Base-by-base conservation (phyloP, 2,329 filamentous ascomycete species). In the Clarireedia sp. region DNA sequence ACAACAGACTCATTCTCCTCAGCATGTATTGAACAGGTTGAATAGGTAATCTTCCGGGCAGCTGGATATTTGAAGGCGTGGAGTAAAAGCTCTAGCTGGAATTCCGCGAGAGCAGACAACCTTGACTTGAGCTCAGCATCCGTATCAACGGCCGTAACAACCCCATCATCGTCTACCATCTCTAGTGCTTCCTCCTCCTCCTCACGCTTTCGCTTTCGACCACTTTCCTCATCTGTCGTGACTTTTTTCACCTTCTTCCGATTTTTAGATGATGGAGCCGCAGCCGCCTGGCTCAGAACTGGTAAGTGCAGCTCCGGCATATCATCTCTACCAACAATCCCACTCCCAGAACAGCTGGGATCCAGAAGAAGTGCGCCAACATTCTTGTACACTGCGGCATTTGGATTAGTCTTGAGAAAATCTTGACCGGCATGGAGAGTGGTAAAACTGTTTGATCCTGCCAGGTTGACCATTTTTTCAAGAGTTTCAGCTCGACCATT, bases 271-370 rank as follows among this genome's bases (percentile, higher is more conserved):
- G 46, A 41, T 37, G 72, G 68, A 2, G 47, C 46, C 38, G 60
- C 59, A 29, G 53, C 59, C 19, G 58, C 56, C 6, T 66, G 63
- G n/a, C 64, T 67, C 12, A 63, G 43, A 47, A 59, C 47, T 29
- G 76, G 82, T 2, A 95, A 74, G 59, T 85, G 77, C 41, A 94
- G 70, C 60, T 80, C 72, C 4, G 89, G 83, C 68, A 85, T 81
- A 46, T 90, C 88, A 63, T 96, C 90, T 19, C 94, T 81, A 2
- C 91, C 89, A 23, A 96, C 83, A 55, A 99, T 99, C 1, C 94
- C 94, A 67, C 90, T 96, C 0, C 94, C 94, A 1, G 91, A 96
- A 69, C 94, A 99, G 68, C 90, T 96, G 0, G 94, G 94, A 68
- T 99, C 94, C 2, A 99, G 78, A 0, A 99, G 77, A 41, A 99